Conservation (phyloP, 257 asterid genomes). For the Asclepias syriaca region DNA sequence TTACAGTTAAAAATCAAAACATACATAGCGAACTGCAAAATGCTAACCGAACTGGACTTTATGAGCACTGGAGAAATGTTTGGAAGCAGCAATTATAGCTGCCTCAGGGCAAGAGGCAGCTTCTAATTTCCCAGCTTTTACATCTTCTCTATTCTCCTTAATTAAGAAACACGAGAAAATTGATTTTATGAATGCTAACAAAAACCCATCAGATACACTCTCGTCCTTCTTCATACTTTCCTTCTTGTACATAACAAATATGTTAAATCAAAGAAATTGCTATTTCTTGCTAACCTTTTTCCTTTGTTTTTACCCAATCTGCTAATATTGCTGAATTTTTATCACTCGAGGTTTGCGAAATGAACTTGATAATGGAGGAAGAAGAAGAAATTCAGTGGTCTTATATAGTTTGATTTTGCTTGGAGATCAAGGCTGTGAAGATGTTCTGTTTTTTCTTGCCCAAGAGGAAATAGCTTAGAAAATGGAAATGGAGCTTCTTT, state of each 20-base stretch:
- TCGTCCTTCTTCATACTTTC: background rate
- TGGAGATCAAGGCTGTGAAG: background rate
- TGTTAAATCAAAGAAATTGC: too few relatives aligned
- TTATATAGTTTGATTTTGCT: background rate
- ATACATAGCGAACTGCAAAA: too few relatives aligned
- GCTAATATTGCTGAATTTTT: too few relatives aligned
- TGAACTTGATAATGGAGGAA: background rate
- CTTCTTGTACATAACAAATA: background rate
- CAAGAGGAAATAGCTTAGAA: too few relatives aligned
- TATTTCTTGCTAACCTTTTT: too few relatives aligned
- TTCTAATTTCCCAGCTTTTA: constrained; percentile 10
- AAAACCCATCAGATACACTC: background rate
- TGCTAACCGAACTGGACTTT: background rate
- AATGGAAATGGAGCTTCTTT: background rate
- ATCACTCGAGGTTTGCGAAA: background rate
- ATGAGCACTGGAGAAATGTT: constrained; percentile 31
- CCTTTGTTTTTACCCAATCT: too few relatives aligned
- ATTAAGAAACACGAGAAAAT: constrained; percentile 16
- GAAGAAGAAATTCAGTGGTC: too few relatives aligned
- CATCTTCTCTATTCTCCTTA: constrained; percentile 3
- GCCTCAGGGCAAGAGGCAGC: constrained; percentile 25
- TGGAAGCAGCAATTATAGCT: constrained; percentile 35
- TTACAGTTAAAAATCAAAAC: too few relatives aligned
- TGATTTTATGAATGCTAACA: constrained; percentile 4
- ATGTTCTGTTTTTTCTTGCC: background rate